Evolutionary conservation across 2,329 filamentous ascomycete species (phyloP).

Genomic region (Colletotrichum sp.): DNA sequence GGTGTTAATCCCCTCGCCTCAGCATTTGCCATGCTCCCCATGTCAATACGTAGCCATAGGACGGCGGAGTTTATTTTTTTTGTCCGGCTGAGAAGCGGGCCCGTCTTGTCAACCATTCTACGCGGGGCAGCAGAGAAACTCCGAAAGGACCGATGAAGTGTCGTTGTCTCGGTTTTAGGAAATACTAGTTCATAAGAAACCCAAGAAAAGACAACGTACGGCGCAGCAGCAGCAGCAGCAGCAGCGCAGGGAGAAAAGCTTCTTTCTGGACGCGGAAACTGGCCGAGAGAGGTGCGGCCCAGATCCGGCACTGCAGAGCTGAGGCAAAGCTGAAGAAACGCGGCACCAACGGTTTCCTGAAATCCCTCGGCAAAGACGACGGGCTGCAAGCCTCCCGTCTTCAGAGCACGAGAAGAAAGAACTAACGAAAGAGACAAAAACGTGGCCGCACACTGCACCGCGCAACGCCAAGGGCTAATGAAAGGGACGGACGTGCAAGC

Average conservation of each 20-base stretch:
- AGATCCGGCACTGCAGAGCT: slow-evolving; percentile 3
- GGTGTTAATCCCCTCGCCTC: too few species aligned
- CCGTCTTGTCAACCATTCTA: not conserved
- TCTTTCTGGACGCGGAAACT: slow-evolving; percentile 1
- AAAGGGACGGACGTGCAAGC: not conserved
- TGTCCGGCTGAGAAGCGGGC: not conserved
- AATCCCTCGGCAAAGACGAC: not conserved
- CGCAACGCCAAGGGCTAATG: not conserved
- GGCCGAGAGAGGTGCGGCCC: not conserved
- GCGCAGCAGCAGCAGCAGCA: not conserved
- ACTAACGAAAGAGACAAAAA: not conserved
- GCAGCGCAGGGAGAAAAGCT: not conserved
- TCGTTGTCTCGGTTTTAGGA: not conserved
- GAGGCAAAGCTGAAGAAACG: not conserved
- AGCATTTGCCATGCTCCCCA: too few species aligned
- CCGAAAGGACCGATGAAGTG: not conserved
- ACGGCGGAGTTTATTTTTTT: too few species aligned
- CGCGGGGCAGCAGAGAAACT: not conserved
- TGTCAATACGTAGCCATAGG: too few species aligned
- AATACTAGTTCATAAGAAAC: not conserved
- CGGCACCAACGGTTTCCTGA: not conserved
- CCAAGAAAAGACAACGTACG: not conserved
- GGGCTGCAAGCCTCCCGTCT: not conserved
- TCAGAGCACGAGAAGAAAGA: not conserved
- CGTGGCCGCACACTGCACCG: not conserved